Evolutionary conservation across 768 basidiomycete species (phyloP), one percentile per base, ranked within the genome.

Genomic region (Rubroboletus pulcherrimus): DNA sequence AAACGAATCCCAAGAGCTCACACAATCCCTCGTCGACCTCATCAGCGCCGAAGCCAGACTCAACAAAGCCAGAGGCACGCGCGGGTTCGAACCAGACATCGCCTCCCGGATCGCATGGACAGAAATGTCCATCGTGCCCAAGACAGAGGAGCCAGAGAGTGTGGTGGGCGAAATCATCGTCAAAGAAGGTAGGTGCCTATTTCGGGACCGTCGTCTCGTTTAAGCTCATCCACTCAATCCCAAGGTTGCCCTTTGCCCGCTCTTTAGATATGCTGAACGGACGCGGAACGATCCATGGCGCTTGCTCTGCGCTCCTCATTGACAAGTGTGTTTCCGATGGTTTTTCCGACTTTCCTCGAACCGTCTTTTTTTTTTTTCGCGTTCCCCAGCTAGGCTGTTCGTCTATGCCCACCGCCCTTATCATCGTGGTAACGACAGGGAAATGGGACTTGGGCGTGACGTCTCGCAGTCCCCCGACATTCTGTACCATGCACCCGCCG

Each of bases 251-350:
- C 9, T 21, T 21, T n/a, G 11, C n/a, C 17, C 7, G 31, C 45
- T 19, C 5, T 26, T n/a, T 26, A 84, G 83, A 84, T 56, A 84
- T 84, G 82, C 48, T 84, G 9, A 84, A 84, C 56, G 73, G 70
- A 19, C 58, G 46, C 4, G 74, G 75, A n/a, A 74, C 66, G 41
- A 60, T 84, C 1, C 84, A 86, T 45, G 83, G 82, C 29, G 82
- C 77, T 19, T 85, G 83, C 59, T 73, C 78, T 2, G 82, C 79
- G 0, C 74, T 78, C 48, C 66, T 85, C 4, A 75, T 84, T 39
- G 83, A 84, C 65, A 60, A 76, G 83, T 80, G 43, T 34, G 78
- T 73, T 15, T 17, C 2, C 31, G 29, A n/a, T 38, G 0, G 15
- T 21, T 0, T 44, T 15, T 9, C 17, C n/a, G 33, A 21, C 41